A percentile compares a stretch with the other conserved stretches of the same genome.
Conservation (phyloP, 129 eudicot genomes). For the Tagetes patula region DNA sequence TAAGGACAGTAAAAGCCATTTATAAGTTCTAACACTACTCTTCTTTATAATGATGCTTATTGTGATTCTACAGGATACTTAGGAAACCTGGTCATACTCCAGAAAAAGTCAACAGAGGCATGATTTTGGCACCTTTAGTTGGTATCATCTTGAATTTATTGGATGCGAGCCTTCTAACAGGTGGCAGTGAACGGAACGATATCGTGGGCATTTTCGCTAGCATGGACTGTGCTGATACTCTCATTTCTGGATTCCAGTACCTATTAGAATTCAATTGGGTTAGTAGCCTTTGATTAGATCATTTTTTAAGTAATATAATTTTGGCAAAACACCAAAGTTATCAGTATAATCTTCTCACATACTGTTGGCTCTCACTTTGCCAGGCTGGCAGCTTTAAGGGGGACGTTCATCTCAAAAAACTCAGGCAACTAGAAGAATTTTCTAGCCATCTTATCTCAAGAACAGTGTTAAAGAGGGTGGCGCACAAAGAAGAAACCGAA, state of each 20-base stretch:
- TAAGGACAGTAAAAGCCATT: background rate
- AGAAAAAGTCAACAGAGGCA: conserved; percentile 87
- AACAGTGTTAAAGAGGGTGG: conserved; percentile 36
- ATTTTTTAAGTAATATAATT: background rate
- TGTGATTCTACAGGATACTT: conserved; percentile 50
- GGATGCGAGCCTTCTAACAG: conserved; percentile 59
- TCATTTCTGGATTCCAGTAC: conserved; percentile 69
- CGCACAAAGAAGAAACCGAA: conserved; percentile 48
- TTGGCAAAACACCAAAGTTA: background rate
- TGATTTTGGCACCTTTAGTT: conserved; percentile 92
- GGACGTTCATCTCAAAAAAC: conserved; percentile 52
- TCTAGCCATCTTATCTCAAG: conserved; percentile 58
- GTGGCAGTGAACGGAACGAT: conserved; percentile 50
- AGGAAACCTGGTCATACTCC: conserved; percentile 76
- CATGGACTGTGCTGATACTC: conserved; percentile 89
- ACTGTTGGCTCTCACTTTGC: conserved; percentile 18
- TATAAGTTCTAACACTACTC: background rate
- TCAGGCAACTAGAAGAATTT: conserved; percentile 71
- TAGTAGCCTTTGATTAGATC: conserved; percentile 26
- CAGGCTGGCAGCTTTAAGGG: conserved; percentile 71
- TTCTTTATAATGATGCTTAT: background rate
- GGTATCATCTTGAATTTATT: conserved; percentile 83
- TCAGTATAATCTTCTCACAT: background rate
- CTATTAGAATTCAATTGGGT: conserved; percentile 86
- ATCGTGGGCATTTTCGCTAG: conserved; percentile 73